Evolutionary conservation across 495 filamentous ascomycete genomes (phyloP), one percentile per base, ranked within the genome.

Genomic region (Penicillium angulare): DNA sequence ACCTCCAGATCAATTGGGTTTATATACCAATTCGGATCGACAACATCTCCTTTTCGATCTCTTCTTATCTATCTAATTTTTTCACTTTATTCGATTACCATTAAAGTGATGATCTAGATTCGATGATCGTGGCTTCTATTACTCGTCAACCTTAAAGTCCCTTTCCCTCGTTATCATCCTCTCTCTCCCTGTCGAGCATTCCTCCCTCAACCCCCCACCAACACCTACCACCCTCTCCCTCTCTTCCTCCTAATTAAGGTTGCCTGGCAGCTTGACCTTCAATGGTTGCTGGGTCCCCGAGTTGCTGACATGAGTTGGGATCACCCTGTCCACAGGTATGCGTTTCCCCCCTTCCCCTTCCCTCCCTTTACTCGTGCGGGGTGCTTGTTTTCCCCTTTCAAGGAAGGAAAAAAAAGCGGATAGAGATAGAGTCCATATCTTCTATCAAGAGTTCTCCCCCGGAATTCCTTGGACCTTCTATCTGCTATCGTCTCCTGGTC

Each of bases 221-320:
- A n/a, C n/a, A n/a, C n/a, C n/a, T n/a, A n/a, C n/a, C n/a, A n/a
- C n/a, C n/a, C n/a, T n/a, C n/a, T n/a, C n/a, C n/a, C n/a, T n/a
- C n/a, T n/a, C n/a, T 33, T 17, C 17, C 12, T 26, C 43, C 24
- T 48, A 34, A 44, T 39, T 43, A 62, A 59, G 61, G 66, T 72
- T 69, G 61, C 66, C 67, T 68, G 67, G 64, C 67, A 63, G 63
- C 57, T 70, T 52, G 53, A 56, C 61, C 51, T 66, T 71, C 59
- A 59, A 73, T 73, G 68, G 65, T 75, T 71, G 69, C 69, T 64
- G 59, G 68, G 68, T 61, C 54, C 58, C n/a, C 15, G 50, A 58
- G 61, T 70, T 72, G 70, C 71, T 69, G 72, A 71, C 67, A 89
- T 89, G 86, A 89, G 83, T 82, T 87, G 81, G 79, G 85, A 88